Percentiles rank a stretch among this genome's conserved stretches.
phyloP scores from a whole-genome alignment of 805 yeast species.

The Scheffersomyces stipitis region DNA sequence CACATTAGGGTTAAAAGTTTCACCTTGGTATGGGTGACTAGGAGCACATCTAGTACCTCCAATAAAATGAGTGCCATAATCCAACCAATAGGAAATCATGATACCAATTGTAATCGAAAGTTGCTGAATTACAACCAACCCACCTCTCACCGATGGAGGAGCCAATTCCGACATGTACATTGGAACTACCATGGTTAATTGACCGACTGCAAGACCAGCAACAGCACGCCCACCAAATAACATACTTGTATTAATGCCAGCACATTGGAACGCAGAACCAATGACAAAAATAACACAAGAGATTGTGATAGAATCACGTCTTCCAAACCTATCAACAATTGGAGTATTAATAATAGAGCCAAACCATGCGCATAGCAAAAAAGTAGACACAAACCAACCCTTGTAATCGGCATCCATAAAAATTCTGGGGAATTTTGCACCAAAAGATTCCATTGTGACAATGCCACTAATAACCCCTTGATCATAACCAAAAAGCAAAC shows the following conservation, averaged over 20 bases:
- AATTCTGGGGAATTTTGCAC: conserved; percentile 14
- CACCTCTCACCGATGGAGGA: conserved; percentile 27
- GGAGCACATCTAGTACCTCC: background rate
- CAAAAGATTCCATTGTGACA: conserved; percentile 16
- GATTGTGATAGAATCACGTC: background rate
- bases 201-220: background rate
- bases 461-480: conserved; percentile 23
- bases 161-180: conserved; percentile 21
- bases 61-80: background rate
- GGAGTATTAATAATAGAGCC: background rate
- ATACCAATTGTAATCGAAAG: background rate
- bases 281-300: background rate
- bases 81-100: background rate
- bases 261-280: background rate
- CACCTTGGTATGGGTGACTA: background rate
- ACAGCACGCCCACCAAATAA: background rate
- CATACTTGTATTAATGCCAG: background rate
- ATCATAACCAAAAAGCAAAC: conserved; percentile 18
- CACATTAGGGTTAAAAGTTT: background rate
- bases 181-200: conserved; percentile 2
- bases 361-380: background rate
- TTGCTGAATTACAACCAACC: conserved; percentile 19
- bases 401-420: conserved; percentile 10
- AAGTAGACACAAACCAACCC: conserved; percentile 8
- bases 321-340: background rate